These are phyloP conservation scores for Dactylellina drechsleri DNA, from an alignment of 2,329 filamentous ascomycete genomes.

Conservation along the genomic window DNA sequence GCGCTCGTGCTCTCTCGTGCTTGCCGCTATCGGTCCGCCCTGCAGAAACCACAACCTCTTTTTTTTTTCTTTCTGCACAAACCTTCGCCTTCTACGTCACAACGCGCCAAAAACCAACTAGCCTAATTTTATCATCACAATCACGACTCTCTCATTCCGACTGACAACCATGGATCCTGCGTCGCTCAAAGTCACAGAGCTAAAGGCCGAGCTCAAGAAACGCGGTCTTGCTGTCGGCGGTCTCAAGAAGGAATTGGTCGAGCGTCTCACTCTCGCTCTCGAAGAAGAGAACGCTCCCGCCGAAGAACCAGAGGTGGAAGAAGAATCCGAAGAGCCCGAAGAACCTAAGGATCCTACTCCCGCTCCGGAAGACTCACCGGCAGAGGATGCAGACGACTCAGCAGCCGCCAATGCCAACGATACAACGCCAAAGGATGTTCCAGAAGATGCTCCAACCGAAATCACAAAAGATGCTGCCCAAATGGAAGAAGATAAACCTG, in stretches of 20 bases:
- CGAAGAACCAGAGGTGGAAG: slow-evolving; percentile 24
- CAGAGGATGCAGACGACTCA: slow-evolving; percentile 26
- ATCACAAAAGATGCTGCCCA: no score
- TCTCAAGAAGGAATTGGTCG: slow-evolving; percentile 76
- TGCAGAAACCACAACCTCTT: neutral
- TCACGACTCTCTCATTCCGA: neutral
- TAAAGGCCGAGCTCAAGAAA: slow-evolving; percentile 78
- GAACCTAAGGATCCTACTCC: neutral
- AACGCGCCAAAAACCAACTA: slow-evolving; percentile 21
- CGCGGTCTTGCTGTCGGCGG: slow-evolving; percentile 76
- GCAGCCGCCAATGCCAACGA: slow-evolving; percentile 21
- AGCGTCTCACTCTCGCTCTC: slow-evolving; percentile 67
- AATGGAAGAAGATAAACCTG: slow-evolving; percentile 14
- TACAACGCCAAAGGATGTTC: slow-evolving; percentile 6
- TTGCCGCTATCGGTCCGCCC: no score
- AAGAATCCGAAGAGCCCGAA: slow-evolving; percentile 14
- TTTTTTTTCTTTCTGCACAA: slow-evolving; percentile 12
- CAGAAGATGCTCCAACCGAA: slow-evolving; percentile 21
- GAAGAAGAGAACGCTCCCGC: slow-evolving; percentile 60
- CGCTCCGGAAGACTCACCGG: slow-evolving; percentile 12
- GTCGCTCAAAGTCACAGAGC: slow-evolving; percentile 75
- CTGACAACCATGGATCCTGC: slow-evolving; percentile 54
- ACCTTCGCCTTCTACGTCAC: slow-evolving; percentile 32
- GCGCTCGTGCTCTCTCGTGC: neutral
- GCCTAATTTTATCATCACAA: neutral